Conservation (phyloP, 371 early-diverging fungal genomes). For the Rhizomucor pusillus region DNA sequence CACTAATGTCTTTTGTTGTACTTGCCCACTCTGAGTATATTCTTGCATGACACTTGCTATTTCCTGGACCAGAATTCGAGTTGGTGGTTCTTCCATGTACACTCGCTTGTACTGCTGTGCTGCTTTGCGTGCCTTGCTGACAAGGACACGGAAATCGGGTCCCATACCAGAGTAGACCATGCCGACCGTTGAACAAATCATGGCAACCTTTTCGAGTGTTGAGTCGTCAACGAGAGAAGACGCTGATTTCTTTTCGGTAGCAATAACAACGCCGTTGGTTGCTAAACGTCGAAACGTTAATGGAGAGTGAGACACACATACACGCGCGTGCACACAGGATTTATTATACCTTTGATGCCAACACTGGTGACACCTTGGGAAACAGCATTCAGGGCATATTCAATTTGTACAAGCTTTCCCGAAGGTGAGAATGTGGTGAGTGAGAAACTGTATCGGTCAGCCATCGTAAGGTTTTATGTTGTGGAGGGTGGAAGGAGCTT, state of each 20-base stretch:
- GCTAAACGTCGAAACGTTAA: too few species aligned
- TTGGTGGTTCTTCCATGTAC: slow-evolving; percentile 96
- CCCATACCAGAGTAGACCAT: slow-evolving; percentile 99
- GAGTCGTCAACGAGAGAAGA: slow-evolving; percentile 92
- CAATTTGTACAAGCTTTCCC: slow-evolving; percentile 99
- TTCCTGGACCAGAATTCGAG: slow-evolving; percentile 91
- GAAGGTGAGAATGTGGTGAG: slow-evolving; percentile 99
- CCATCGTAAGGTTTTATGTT: slow-evolving; percentile 25
- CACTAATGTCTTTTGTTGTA: neutral
- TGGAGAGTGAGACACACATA: too few species aligned
- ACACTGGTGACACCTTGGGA: slow-evolving; percentile 94
- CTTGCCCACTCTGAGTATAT: slow-evolving; percentile 96
- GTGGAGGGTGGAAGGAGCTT: neutral
- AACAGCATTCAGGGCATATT: slow-evolving; percentile 97
- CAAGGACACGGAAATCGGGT: slow-evolving; percentile 94
- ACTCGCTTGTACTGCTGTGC: slow-evolving; percentile 93
- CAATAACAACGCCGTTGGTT: slow-evolving; percentile 96
- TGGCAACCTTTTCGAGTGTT: slow-evolving; percentile 86
- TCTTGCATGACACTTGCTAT: slow-evolving; percentile 98
- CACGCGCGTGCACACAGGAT: too few species aligned
- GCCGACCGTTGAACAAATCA: slow-evolving; percentile 90
- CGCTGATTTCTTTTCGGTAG: slow-evolving; percentile 95
- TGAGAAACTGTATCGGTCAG: slow-evolving; percentile 89
- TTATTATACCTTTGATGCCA: slow-evolving; percentile 91
- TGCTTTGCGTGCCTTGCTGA: slow-evolving; percentile 92